Conservation (phyloP, 345 rosid genomes). For the Hypericum androsaemum region DNA sequence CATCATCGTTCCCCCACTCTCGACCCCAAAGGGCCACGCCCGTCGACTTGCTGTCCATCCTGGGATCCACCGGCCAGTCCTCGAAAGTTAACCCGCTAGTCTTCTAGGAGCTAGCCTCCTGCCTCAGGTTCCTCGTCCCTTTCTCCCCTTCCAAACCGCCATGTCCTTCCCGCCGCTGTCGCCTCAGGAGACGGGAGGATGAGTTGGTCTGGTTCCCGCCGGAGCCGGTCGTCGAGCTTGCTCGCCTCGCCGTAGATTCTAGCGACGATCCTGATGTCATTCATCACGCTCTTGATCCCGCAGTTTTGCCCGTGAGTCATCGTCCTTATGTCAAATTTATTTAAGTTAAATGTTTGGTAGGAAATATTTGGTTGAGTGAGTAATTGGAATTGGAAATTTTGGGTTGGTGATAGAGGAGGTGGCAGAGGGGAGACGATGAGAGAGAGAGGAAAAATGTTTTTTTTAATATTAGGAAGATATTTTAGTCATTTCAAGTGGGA, state of each 20-base stretch:
- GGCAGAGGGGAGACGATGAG: too few relatives aligned
- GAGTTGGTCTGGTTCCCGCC: conserved; percentile 92
- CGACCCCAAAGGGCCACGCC: conserved; percentile 62
- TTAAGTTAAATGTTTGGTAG: too few relatives aligned
- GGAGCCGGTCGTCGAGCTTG: conserved; percentile 64
- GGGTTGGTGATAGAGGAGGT: too few relatives aligned
- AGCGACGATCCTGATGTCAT: conserved; percentile 75
- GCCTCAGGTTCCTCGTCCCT: conserved; percentile 71
- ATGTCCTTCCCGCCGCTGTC: not conserved
- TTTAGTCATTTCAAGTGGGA: too few relatives aligned
- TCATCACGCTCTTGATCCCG: too few relatives aligned
- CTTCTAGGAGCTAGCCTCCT: conserved; percentile 43
- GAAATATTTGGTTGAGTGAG: too few relatives aligned
- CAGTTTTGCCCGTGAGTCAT: too few relatives aligned
- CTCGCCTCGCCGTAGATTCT: conserved; percentile 78
- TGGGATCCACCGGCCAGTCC: conserved; percentile 40
- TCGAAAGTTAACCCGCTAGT: conserved; percentile 46
- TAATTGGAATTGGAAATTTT: too few relatives aligned
- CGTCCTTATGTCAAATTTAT: too few relatives aligned
- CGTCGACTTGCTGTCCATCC: conserved; percentile 52
- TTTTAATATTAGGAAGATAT: too few relatives aligned
- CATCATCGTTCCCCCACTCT: conserved; percentile 46
- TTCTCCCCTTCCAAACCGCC: conserved; percentile 20
- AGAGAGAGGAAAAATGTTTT: too few relatives aligned
- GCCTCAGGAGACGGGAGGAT: conserved; percentile 27